Evolutionary conservation across 768 basidiomycete genomes (phyloP).

Genomic region (Hortiboletus campestris): DNA sequence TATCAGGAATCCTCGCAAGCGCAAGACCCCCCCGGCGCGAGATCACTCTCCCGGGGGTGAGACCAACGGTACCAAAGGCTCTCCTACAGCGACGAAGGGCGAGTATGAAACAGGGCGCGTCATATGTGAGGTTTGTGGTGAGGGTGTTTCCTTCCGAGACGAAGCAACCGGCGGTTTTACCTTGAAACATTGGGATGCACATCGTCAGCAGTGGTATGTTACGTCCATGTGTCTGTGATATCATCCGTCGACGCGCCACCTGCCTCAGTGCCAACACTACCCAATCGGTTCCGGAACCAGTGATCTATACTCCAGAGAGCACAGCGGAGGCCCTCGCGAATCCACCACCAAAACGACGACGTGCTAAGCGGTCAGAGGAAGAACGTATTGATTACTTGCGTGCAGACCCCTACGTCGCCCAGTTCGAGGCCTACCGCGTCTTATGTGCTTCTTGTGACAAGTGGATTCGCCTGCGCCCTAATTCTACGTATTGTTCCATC

Average conservation of each 20-base stretch:
- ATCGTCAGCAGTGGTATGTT: conserved; percentile 57
- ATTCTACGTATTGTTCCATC: conserved; percentile 85
- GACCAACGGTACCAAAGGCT: conserved; percentile 4
- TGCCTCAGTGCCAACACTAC: conserved; percentile 30
- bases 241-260: conserved; percentile 5
- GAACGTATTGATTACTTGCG: conserved; percentile 70
- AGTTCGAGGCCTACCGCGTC: conserved; percentile 78
- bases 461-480: conserved; percentile 83
- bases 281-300: conserved; percentile 34
- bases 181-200: conserved; percentile 66
- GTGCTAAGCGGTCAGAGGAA: conserved; percentile 75
- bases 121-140: conserved; percentile 62
- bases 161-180: conserved; percentile 62
- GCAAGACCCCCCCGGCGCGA: conserved; percentile 34
- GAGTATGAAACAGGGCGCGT: conserved; percentile 70
- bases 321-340: conserved; percentile 42
- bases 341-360: conserved; percentile 59
- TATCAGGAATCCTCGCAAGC: conserved; percentile 38
- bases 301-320: conserved; percentile 44
- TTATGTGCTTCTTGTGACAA: conserved; percentile 79
- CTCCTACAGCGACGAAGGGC: conserved; percentile 30
- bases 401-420: conserved; percentile 73
- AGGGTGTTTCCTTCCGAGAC: conserved; percentile 65
- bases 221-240: conserved; percentile 1
- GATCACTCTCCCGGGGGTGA: conserved; percentile 19